phyloP scores from a whole-genome alignment of 306 rosid genomes.

The Astragalus membranaceus region DNA sequence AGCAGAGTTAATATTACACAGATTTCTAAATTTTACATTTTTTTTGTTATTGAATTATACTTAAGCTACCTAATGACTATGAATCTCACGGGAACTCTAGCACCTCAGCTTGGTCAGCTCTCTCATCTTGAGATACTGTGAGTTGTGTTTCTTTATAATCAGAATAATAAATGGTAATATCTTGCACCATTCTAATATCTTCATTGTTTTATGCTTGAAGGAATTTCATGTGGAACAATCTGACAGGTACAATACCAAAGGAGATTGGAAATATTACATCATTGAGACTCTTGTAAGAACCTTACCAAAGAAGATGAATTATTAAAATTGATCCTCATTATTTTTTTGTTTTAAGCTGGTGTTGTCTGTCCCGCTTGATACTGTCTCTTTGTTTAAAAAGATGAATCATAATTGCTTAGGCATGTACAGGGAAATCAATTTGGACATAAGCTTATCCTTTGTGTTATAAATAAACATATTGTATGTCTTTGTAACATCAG shows the following conservation, averaged over 20 bases:
- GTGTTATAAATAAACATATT: background rate
- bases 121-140: slow-evolving; percentile 57
- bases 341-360: slow-evolving; percentile 12
- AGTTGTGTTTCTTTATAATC: slow-evolving; percentile 26
- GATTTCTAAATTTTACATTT: background rate
- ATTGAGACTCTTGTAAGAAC: slow-evolving; percentile 71
- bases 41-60: slow-evolving; percentile 17
- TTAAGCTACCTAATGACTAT: slow-evolving; percentile 56
- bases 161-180: background rate
- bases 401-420: background rate
- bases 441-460: background rate
- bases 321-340: slow-evolving; percentile 19
- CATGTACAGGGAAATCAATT: background rate
- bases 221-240: slow-evolving; percentile 86
- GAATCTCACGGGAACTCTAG: slow-evolving; percentile 68
- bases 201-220: slow-evolving; percentile 35
- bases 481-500: too few relatives aligned
- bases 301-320: slow-evolving; percentile 13
- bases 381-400: background rate
- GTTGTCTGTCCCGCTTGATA: slow-evolving; percentile 3
- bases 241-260: slow-evolving; percentile 67
- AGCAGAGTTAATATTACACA: background rate
- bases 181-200: slow-evolving; percentile 24
- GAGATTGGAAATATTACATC: slow-evolving; percentile 63
- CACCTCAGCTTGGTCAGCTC: slow-evolving; percentile 66